phyloP scores from a whole-genome alignment of 1,284 basidiomycete genomes.

The Boletellus deceptivus region DNA sequence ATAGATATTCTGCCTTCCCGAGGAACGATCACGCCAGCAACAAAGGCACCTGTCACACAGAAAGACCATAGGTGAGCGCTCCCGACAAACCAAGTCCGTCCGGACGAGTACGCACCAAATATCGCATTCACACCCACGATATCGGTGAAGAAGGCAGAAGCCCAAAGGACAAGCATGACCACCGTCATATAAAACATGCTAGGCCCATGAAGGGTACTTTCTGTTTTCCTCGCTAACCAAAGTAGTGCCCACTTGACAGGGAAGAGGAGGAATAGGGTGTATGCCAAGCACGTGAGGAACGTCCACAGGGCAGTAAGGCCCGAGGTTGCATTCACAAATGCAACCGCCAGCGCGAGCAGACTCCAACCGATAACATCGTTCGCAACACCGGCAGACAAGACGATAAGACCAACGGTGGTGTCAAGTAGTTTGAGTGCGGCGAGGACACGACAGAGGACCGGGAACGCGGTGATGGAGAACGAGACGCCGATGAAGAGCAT shows the following conservation, averaged over 20 bases:
- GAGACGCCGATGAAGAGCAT: constrained; percentile 93
- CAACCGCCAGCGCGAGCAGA: constrained; percentile 80
- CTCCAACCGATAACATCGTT: constrained; percentile 85
- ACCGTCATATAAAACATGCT: constrained; percentile 78
- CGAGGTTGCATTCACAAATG: constrained; percentile 81
- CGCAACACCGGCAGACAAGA: constrained; percentile 90
- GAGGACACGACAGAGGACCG: constrained; percentile 88
- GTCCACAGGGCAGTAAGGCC: constrained; percentile 80
- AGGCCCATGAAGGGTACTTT: constrained; percentile 78
- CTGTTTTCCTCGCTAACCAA: constrained; percentile 77
- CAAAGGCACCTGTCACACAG: constrained; percentile 66
- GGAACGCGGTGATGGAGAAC: constrained; percentile 92
- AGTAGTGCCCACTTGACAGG: constrained; percentile 60
- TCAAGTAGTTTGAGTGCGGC: constrained; percentile 83
- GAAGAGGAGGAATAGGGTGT: constrained; percentile 78
- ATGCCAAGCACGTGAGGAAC: constrained; percentile 79
- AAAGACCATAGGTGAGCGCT: constrained; percentile 35
- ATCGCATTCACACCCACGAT: constrained; percentile 93
- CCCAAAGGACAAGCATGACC: constrained; percentile 76
- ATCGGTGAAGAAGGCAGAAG: constrained; percentile 91
- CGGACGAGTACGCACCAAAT: constrained; percentile 51
- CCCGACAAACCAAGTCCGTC: neutral
- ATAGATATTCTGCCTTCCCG: constrained; percentile 86
- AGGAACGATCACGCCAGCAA: constrained; percentile 89
- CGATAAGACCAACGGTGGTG: constrained; percentile 91